These are phyloP conservation scores for Sphaerosporella brunnea DNA, from an alignment of 495 filamentous ascomycete genomes.

Conservation along the genomic window DNA sequence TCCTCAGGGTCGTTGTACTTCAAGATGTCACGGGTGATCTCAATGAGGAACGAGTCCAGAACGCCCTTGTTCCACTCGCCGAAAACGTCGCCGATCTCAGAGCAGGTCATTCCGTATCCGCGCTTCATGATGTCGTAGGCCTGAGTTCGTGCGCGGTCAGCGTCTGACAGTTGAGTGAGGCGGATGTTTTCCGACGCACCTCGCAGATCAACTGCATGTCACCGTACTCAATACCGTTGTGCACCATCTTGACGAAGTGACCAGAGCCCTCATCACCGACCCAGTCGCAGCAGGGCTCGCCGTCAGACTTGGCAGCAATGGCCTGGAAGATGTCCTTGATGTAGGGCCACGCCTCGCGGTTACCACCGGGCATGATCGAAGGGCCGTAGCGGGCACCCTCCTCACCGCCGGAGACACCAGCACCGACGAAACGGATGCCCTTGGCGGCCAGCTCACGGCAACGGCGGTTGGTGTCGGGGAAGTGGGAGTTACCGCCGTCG, in stretches of 20 bases:
- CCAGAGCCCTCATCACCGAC: slow-evolving; percentile 97
- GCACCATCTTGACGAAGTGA: slow-evolving; percentile 99
- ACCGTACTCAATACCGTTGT: slow-evolving; percentile 99
- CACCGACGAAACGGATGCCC: slow-evolving; percentile 89
- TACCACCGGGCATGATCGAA: slow-evolving; percentile 95
- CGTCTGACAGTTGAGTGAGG: neutral
- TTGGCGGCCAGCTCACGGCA: slow-evolving; percentile 67
- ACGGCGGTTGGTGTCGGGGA: slow-evolving; percentile 94
- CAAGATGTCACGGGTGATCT: slow-evolving; percentile 96
- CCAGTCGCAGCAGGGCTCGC: slow-evolving; percentile 97
- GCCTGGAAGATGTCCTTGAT: slow-evolving; percentile 98
- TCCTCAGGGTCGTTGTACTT: slow-evolving; percentile 88
- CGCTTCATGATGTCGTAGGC: slow-evolving; percentile 99
- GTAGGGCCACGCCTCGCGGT: slow-evolving; percentile 93
- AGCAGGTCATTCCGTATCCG: slow-evolving; percentile 61
- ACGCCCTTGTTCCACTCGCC: slow-evolving; percentile 96
- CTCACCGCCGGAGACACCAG: slow-evolving; percentile 96
- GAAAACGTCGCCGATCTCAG: slow-evolving; percentile 91
- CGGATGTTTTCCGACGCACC: slow-evolving; percentile 36
- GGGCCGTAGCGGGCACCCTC: slow-evolving; percentile 96
- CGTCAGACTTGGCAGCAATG: slow-evolving; percentile 91
- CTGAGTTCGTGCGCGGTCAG: slow-evolving; percentile 32
- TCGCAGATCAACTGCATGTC: slow-evolving; percentile 99
- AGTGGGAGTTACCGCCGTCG: slow-evolving; percentile 98
- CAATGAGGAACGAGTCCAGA: slow-evolving; percentile 96